Percentiles rank a stretch among this genome's conserved stretches.
These are phyloP conservation scores for Colletotrichum tropicale DNA, from an alignment of 2,329 filamentous ascomycete genomes.

Conservation along the genomic window DNA sequence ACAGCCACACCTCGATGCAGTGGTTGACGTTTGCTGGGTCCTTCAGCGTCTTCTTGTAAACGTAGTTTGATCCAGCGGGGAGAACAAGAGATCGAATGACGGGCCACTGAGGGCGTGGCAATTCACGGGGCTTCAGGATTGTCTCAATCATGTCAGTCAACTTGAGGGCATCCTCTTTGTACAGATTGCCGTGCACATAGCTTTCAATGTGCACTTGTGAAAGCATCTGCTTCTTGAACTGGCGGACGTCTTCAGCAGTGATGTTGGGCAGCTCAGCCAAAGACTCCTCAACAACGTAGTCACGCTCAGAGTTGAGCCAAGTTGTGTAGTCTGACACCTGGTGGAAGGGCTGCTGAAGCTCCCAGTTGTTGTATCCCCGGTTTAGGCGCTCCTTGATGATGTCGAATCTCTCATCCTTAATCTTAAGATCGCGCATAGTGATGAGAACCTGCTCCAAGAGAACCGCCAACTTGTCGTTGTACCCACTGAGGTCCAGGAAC, in stretches of 20 bases:
- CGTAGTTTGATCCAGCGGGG: constrained; percentile 79
- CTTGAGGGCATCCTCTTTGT: constrained; percentile 89
- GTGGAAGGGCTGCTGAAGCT: constrained; percentile 86
- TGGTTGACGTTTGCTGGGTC: constrained; percentile 91
- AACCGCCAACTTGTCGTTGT: constrained; percentile 95
- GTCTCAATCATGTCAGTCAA: constrained; percentile 83
- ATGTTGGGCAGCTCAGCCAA: constrained; percentile 77
- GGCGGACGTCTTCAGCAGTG: constrained; percentile 73
- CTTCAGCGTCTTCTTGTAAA: constrained; percentile 80
- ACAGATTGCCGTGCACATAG: constrained; percentile 88
- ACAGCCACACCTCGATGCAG: constrained; percentile 80
- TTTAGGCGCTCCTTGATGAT: constrained; percentile 87
- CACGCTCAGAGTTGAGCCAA: constrained; percentile 78
- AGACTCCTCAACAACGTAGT: constrained; percentile 81
- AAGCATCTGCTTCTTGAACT: constrained; percentile 81
- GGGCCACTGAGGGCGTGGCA: constrained; percentile 82
- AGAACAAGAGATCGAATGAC: constrained; percentile 78
- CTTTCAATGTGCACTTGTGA: constrained; percentile 87
- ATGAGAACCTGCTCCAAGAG: constrained; percentile 87
- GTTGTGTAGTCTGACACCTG: constrained; percentile 84
- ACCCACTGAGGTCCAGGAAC: constrained; percentile 81
- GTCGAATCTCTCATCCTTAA: constrained; percentile 86
- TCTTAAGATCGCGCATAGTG: constrained; percentile 82
- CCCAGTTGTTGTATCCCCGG: constrained; percentile 83
- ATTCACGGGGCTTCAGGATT: constrained; percentile 72